Evolutionary conservation across 495 filamentous ascomycete genomes (phyloP), one percentile per base, ranked within the genome.

Genomic region (Lasiosphaeria miniovina): DNA sequence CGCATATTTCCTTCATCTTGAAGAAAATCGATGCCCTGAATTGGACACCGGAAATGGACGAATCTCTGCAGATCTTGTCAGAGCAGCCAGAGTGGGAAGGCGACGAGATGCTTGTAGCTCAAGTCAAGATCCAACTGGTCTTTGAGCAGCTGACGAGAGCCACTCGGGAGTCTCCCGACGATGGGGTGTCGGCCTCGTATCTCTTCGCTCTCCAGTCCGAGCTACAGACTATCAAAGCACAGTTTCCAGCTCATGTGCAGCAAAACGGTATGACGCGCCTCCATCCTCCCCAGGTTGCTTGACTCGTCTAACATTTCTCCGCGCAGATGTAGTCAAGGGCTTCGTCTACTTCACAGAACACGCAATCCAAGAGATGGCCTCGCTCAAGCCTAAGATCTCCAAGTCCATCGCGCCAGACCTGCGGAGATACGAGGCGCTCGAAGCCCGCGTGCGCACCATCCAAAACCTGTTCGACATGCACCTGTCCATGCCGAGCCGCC

Each of bases 41-140:
- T 14, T 86, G 80, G 79, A 82, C 76, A 7, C 62, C 78, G 6
- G 75, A 82, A 52, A 74, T 86, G 67, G 82, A 83, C 38, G 77
- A 82, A 31, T 80, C 75, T 40, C 71, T 86, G 2, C 62, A 70
- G 0, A 60, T 72, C 1, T 70, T 86, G 0, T 66, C 74, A 1
- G 69, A 80, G 41, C 64, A 68, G 8, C 75, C 74, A 48, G 81
- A 83, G 54, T 77, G 76, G 59, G 66, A 74, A 5, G 74, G 77
- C 11, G 84, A 87, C 68, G 74, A 78, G 36, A 57, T 80, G 36
- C 65, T 86, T 14, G 73, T 81, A 4, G 68, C 78, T 3, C 69
- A 80, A 59, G 75, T 76, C 35, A 73, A 66, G 52, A 64, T 73
- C 24, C 71, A 71, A 15, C 62, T 65, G 32, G 66, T 78, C 45